These are phyloP conservation scores for Jamesozyma rosinii DNA, from an alignment of 805 yeast species.

Conservation along the genomic window DNA sequence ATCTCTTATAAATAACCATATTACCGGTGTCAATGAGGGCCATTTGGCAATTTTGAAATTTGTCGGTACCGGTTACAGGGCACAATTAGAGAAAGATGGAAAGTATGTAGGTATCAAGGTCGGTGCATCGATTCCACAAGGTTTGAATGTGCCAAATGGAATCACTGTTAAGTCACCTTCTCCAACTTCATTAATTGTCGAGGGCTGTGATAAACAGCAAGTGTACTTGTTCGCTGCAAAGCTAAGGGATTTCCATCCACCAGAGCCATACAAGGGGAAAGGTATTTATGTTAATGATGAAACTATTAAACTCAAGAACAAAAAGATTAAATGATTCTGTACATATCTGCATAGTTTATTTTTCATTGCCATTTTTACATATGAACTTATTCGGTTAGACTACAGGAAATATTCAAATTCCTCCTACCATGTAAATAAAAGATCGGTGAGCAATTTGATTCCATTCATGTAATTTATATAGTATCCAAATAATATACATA, in stretches of 20 bases:
- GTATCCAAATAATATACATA: no score
- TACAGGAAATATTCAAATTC: background rate
- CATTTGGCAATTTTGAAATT: slow-evolving; percentile 79
- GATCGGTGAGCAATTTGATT: background rate
- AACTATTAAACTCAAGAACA: slow-evolving; percentile 80
- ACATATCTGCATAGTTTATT: background rate
- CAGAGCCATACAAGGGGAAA: slow-evolving; percentile 98
- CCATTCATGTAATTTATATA: background rate
- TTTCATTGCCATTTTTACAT: background rate
- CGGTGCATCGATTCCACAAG: slow-evolving; percentile 78
- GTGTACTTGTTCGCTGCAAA: slow-evolving; percentile 83
- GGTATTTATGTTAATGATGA: slow-evolving; percentile 91
- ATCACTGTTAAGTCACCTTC: slow-evolving; percentile 67
- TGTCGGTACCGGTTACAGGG: slow-evolving; percentile 96
- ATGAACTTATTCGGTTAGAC: background rate
- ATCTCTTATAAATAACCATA: slow-evolving; percentile 63
- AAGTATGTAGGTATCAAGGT: slow-evolving; percentile 67
- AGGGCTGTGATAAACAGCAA: slow-evolving; percentile 81
- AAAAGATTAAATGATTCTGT: slow-evolving; percentile 66
- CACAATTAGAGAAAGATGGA: slow-evolving; percentile 53
- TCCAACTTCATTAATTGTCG: slow-evolving; percentile 76
- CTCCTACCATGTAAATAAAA: slow-evolving; percentile 2
- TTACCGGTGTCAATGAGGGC: slow-evolving; percentile 87
- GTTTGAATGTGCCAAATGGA: slow-evolving; percentile 67
- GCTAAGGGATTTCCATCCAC: slow-evolving; percentile 79